Evolutionary conservation across 2,329 filamentous ascomycete species (phyloP), one percentile per base, ranked within the genome.

Genomic region (Teratosphaeria nubilosa): DNA sequence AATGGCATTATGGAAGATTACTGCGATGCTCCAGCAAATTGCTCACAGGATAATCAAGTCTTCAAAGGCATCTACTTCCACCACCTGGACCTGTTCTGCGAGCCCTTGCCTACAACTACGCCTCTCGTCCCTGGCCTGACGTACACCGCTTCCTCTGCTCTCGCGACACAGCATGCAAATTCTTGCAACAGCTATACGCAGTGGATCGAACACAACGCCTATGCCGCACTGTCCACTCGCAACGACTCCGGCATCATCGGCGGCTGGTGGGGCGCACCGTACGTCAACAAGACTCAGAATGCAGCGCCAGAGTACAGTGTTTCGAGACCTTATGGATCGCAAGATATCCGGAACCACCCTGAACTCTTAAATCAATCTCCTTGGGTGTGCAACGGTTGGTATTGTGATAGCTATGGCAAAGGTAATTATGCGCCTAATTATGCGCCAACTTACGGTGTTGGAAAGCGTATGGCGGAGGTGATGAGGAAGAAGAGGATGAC

Each of bases 31-130:
- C 76, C 76, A 14, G 89, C 83, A 3, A 81, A 77, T 53, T 97
- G 92, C 72, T 91, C 85, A 13, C 91, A 96, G 69, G 83, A 97
- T 65, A 82, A 81, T 0, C 90, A 96, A 67, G 90, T 90, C 0
- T 97, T 97, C 82, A 97, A 97, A 71, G 89, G 90, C 30, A 94
- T 96, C 58, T 96, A 92, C 78, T 96, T 96, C 75, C 88, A 96
- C 69, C 92, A 97, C 69, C 77, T 97, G 0, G 82, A 85, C 0
- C 76, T 84, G 1, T 96, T 96, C 71, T 97, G 92, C 72, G 79
- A 81, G 4, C 81, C 84, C 0, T 73, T 95, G 1, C 79, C 78
- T 0, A 69, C 62, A 7, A 45, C 1, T 56, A 68, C 76, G 10
- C 72, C 80, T 1, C 72, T 75, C 6, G 70, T 78, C 34, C 71